Evolutionary conservation across 75 land plant genomes (phyloP).

Genomic region (Pinus taeda): DNA sequence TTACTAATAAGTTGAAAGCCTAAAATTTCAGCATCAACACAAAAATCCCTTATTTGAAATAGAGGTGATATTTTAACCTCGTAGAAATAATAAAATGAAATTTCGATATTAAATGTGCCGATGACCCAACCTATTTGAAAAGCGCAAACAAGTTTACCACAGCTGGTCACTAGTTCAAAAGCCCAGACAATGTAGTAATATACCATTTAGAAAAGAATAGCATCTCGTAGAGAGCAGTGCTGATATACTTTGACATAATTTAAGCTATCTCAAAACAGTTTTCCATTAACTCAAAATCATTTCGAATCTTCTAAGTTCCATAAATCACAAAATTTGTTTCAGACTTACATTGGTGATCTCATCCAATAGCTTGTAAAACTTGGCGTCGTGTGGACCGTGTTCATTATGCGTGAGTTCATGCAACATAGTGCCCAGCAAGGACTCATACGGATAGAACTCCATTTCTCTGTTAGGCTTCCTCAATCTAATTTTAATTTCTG

Average conservation of each 20-base stretch:
- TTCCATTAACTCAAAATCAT: neutral
- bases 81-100: no score
- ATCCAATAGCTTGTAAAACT: slow-evolving; percentile 94
- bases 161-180: neutral
- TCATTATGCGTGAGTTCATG: slow-evolving; percentile 90
- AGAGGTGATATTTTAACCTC: no score
- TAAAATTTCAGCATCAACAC: no score
- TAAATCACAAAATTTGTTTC: neutral
- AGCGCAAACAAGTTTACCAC: neutral
- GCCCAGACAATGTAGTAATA: neutral
- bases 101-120: no score
- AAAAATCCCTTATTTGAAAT: no score
- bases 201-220: neutral
- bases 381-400: slow-evolving; percentile 81
- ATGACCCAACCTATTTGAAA: no score
- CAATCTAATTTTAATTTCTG: slow-evolving; percentile 73
- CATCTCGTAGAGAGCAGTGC: neutral
- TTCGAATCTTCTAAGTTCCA: neutral
- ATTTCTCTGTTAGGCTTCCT: slow-evolving; percentile 60
- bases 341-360: slow-evolving; percentile 70
- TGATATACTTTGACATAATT: neutral
- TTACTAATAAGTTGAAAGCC: no score
- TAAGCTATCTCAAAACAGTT: neutral
- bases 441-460: slow-evolving; percentile 71
- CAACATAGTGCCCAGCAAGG: slow-evolving; percentile 85